Evolutionary conservation across 805 yeast species (phyloP).

Genomic region (Kluyveromyces siamensis): DNA sequence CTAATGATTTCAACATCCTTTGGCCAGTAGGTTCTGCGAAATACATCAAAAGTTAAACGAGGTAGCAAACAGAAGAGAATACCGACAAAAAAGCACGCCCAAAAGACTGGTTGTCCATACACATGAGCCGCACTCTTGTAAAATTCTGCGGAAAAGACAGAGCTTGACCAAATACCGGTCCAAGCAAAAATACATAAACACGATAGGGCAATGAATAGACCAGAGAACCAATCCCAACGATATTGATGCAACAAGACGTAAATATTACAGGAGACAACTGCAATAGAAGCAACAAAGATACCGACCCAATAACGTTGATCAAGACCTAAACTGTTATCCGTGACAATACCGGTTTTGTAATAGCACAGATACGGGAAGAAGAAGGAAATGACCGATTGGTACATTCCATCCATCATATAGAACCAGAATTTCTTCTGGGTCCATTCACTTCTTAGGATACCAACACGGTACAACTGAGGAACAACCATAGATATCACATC

Average conservation of each 20-base stretch:
- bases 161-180: constrained; percentile 74
- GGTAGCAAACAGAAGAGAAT: constrained; percentile 57
- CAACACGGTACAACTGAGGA: constrained; percentile 67
- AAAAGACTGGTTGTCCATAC: constrained; percentile 51
- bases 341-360: constrained; percentile 34
- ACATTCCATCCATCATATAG: constrained; percentile 71
- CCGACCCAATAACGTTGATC: constrained; percentile 75
- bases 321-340: constrained; percentile 45
- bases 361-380: constrained; percentile 62
- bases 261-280: constrained; percentile 57
- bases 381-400: constrained; percentile 64
- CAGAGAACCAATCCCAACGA: constrained; percentile 75
- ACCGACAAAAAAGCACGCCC: constrained; percentile 66
- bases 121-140: constrained; percentile 58
- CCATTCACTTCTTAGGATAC: constrained; percentile 69
- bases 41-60: constrained; percentile 51
- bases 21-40: constrained; percentile 46
- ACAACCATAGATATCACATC: constrained; percentile 60
- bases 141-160: constrained; percentile 45
- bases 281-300: constrained; percentile 53
- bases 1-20: constrained; percentile 65
- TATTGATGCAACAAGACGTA: constrained; percentile 60
- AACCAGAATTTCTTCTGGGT: constrained; percentile 54
- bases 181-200: constrained; percentile 56
- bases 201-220: constrained; percentile 47